Evolutionary conservation across 306 rosid species (phyloP), one percentile per base, ranked within the genome.

Genomic region (Calophaca sinica): DNA sequence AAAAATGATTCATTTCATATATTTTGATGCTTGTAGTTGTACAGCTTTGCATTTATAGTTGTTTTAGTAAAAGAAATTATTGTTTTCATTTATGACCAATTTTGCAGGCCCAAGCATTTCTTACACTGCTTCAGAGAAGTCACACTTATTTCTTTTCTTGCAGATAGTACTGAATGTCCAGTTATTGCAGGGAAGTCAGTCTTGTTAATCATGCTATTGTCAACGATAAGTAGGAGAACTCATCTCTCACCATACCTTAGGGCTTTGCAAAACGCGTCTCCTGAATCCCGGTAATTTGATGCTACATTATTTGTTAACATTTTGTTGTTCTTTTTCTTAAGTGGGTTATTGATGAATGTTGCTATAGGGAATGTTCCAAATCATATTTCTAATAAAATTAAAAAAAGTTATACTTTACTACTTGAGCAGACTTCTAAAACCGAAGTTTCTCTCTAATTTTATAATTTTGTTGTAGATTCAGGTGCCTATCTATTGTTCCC

Each of bases 151-250:
- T 33, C 12, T 15, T 73, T 72, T 79, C 67, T 66, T 69, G 75
- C 77, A 51, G 84, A 58, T 62, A 38, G 73, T 35, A 38, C 54
- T 75, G 82, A 61, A 75, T 79, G 62, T 39, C 68, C 83, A 67
- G 74, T 76, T 62, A 32, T 76, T 71, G 61, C 55, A 9, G 29
- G 63, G 70, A 35, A 73, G 53, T 10, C 2, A 35, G 51, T 62
- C 50, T 86, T 60, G 49, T 44, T 52, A 70, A 88, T 51, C 68
- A 91, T 91, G 96, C 74, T 81, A 55, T 82, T 76, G 69, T 86
- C 91, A 45, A 75, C 84, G 70, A 61, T 85, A 69, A 74, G 82
- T 79, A 77, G 84, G 83, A 82, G 90, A 68, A 68, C 72, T 9
- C 63, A 54, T 73, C 67, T 78, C 78, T 70, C 50, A 2, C 72